A percentile compares a stretch with the other conserved stretches of the same genome.
Conservation (phyloP, 2,329 filamentous ascomycete genomes). For the Blumeriella jaapii region DNA sequence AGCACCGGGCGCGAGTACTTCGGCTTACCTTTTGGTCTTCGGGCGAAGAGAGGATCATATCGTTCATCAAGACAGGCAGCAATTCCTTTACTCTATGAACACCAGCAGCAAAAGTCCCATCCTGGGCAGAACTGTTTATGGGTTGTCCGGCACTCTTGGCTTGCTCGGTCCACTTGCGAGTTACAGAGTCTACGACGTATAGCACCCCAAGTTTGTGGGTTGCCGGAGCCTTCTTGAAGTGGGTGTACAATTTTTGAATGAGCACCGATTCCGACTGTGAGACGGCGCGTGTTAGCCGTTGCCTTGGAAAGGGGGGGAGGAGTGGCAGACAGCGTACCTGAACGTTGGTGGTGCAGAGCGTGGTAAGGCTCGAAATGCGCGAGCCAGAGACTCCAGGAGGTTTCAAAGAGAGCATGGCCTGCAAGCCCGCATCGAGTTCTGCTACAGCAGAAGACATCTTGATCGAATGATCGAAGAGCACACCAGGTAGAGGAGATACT, state of each 20-base stretch:
- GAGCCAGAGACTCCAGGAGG: constrained; percentile 89
- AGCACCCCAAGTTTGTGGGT: constrained; percentile 98
- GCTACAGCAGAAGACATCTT: constrained; percentile 74
- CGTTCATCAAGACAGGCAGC: constrained; percentile 87
- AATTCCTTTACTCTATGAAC: constrained; percentile 95
- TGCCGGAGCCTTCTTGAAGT: constrained; percentile 88
- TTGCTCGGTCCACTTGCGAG: constrained; percentile 95
- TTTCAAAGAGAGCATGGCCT: constrained; percentile 84
- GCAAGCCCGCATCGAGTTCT: constrained; percentile 81
- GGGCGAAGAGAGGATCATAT: constrained; percentile 79
- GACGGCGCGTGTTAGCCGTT: constrained; percentile 11
- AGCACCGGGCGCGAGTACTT: constrained; percentile 19
- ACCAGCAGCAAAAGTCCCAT: constrained; percentile 89
- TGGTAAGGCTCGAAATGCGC: constrained; percentile 79
- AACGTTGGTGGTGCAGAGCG: constrained; percentile 78
- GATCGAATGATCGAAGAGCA: too few relatives aligned
- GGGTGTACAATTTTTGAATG: constrained; percentile 91
- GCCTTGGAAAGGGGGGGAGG: constrained; percentile 6
- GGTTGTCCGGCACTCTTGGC: constrained; percentile 77
- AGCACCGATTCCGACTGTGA: constrained; percentile 84
- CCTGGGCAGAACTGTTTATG: constrained; percentile 67
- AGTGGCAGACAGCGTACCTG: constrained; percentile 57
- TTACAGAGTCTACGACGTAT: constrained; percentile 99
- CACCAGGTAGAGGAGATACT: too few relatives aligned
- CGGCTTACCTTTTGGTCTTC: constrained; percentile 91